Conservation (phyloP, 192 early-diverging fungal genomes). For the Mortierella hygrophila region DNA sequence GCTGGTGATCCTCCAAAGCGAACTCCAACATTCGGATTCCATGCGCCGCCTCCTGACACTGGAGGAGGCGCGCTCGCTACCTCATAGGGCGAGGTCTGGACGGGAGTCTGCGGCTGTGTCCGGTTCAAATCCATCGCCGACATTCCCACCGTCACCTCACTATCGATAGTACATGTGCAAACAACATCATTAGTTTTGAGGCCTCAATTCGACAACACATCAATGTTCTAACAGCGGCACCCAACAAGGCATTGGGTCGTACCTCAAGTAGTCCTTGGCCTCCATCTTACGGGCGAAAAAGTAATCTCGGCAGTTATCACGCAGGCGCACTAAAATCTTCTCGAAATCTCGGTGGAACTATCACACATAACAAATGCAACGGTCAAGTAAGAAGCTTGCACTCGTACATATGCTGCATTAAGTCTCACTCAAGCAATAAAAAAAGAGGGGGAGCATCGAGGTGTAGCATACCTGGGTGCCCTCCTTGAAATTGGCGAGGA, state of each 20-base stretch:
- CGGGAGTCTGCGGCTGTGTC: constrained; percentile 28
- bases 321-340: constrained; percentile 70
- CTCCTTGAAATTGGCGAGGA: constrained; percentile 81
- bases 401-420: neutral
- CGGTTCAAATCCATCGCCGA: constrained; percentile 35
- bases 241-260: constrained; percentile 1
- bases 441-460: too few species aligned
- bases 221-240: neutral
- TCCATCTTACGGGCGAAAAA: constrained; percentile 77
- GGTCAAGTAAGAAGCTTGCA: neutral
- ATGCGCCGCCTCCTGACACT: constrained; percentile 15
- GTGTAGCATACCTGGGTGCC: constrained; percentile 71
- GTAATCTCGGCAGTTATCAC: constrained; percentile 77
- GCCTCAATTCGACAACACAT: neutral
- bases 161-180: neutral
- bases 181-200: neutral
- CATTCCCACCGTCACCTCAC: constrained; percentile 39
- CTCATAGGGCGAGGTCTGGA: constrained; percentile 28
- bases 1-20: constrained; percentile 26
- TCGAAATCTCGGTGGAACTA: constrained; percentile 68
- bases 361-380: neutral
- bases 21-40: constrained; percentile 33
- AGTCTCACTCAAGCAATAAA: too few species aligned
- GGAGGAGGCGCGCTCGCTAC: constrained; percentile 28
- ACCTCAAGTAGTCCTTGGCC: constrained; percentile 66